Evolutionary conservation across 1,284 basidiomycete genomes (phyloP), one percentile per base, ranked within the genome.

Genomic region (Leccinum griseonigrum): DNA sequence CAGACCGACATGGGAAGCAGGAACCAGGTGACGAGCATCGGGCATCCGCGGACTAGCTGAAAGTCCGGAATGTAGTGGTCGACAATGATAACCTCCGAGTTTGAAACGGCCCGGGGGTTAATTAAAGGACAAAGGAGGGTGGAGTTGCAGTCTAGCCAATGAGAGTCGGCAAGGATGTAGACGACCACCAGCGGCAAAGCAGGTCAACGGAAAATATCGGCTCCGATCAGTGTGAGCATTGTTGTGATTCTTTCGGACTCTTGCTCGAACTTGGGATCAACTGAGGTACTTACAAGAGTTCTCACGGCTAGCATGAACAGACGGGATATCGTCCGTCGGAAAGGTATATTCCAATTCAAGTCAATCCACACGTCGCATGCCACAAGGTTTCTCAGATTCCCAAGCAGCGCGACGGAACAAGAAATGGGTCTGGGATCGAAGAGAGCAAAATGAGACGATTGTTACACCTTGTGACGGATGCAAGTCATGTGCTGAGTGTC

Each of bases 1-100:
- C 22, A 51, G 11, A 36, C 11, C 4, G 29, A 48, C n/a, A 48
- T 62, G 62, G 60, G 62, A 64, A 56, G 14, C 11, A 31, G 34
- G 43, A 54, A 14, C 3, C 22, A 26, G 38, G 18, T 38, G 34
- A 16, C 13, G 59, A 48, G 50, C 22, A 40, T 61, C 50, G 58
- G 59, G 34, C 31, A 16, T 48, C 63, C 63, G 40, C 54, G 28
- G 28, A 31, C 26, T 28, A 31, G 36, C 18, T 22, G 36, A 18
- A 53, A 34, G 26, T 48, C n/a, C 50, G 50, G 22, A 34, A 22
- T 18, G 18, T 16, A 3, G 14, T 29, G 13, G 31, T 22, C 14
- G 46, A 43, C 22, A 36, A 14, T 18, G 31, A 8, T 28, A 9
- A 14, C 3, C 16, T 5, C 51, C n/a, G n/a, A n/a, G n/a, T 43